Evolutionary conservation across 2,329 filamentous ascomycete genomes (phyloP), one percentile per base, ranked within the genome.

Genomic region (Aspergillus quadricinctus): DNA sequence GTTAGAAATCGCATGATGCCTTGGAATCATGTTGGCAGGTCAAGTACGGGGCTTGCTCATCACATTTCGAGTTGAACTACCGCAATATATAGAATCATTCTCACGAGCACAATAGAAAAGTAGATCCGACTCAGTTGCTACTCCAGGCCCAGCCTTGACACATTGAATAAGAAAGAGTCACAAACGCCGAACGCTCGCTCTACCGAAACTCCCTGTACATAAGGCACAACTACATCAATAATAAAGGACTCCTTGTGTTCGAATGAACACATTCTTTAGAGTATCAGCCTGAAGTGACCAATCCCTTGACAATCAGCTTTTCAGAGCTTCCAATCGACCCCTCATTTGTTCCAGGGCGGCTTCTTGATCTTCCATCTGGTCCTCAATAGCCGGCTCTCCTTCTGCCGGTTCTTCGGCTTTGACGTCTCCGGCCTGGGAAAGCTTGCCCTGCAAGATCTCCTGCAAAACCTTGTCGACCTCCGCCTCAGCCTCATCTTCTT

Each of bases 291-390:
- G 21, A 23, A 14, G 23, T 11, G 43, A 3, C 5, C 50, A 48
- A 43, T 27, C n/a, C 27, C 10, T 17, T 10, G 4, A 11, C 17
- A 10, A 57, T 81, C 74, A 96, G 75, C 92, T 97, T 82, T 94
- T 89, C 70, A 97, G 77, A 37, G 92, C 92, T 77, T 97, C 91
- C 65, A 99, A 75, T 49, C 93, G 82, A 64, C 92, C 92, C 71
- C 93, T 82, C 94, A 97, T 97, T 78, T 96, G 89, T 66, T 92
- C 88, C 77, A 97, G 85, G 79, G 94, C 91, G 49, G 89, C 91
- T 75, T 96, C 92, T 60, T 90, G 87, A 66, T 94, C 89, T 69
- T 92, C 88, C 67, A 95, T 90, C 58, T 91, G 89, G 63, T 92
- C 77, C 83, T 88, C 73, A 55, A 78, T 79, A 41, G 77, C 77